Conservation (phyloP, 805 yeast species). For the Kockiozyma suomiensis region DNA sequence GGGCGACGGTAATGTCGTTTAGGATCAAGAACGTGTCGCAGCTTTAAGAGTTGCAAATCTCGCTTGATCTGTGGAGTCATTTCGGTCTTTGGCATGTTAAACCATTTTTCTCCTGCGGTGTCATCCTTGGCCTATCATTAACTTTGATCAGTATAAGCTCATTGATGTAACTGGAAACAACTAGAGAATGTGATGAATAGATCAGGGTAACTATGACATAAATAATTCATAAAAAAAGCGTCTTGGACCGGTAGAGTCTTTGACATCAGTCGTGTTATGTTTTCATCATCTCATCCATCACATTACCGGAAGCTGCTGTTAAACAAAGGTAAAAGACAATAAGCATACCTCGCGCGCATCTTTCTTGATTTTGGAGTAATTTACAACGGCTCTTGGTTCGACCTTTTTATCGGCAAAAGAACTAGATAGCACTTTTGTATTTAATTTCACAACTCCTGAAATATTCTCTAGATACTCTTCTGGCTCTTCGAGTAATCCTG, state of each 20-base stretch:
- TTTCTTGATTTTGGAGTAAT: conserved; percentile 41
- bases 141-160: neutral
- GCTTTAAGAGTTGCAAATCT: conserved; percentile 75
- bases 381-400: conserved; percentile 37
- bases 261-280: conserved; percentile 12
- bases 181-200: neutral
- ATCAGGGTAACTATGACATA: conserved; percentile 40
- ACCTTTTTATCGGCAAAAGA: neutral
- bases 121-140: conserved; percentile 36
- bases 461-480: conserved; percentile 4
- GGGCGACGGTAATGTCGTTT: conserved; percentile 80
- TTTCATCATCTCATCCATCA: conserved; percentile 28
- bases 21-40: conserved; percentile 91
- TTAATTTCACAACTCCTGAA: conserved; percentile 20
- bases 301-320: neutral
- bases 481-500: conserved; percentile 2
- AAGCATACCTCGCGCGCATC: conserved; percentile 36
- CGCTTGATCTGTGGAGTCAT: conserved; percentile 71
- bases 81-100: conserved; percentile 74
- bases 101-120: conserved; percentile 70
- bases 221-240: conserved; percentile 23
- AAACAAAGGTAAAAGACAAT: neutral
- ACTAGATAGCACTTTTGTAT: conserved; percentile 4
- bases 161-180: neutral
- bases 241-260: conserved; percentile 27